phyloP scores from a whole-genome alignment of 352 stramenopile genomes.

The Peronospora belbahrii region DNA sequence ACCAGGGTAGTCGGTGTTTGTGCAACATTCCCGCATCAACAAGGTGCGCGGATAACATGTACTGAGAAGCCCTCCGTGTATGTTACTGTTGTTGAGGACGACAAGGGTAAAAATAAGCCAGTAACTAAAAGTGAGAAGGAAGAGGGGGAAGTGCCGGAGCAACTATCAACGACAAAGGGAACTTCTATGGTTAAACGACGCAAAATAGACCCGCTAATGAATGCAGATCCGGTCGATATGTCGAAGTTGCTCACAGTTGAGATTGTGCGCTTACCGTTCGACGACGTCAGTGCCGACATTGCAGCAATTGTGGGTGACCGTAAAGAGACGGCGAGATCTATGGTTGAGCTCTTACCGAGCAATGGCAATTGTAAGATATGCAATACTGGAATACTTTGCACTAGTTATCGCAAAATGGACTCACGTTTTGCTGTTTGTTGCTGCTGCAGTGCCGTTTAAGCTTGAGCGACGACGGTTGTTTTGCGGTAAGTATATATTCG shows the following conservation, averaged over 20 bases:
- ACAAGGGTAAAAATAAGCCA: slow-evolving; percentile 5
- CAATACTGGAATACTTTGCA: background rate
- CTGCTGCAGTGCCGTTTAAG: slow-evolving; percentile 35
- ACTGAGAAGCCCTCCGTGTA: slow-evolving; percentile 2
- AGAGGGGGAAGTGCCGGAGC: slow-evolving; percentile 23
- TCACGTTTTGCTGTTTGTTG: slow-evolving; percentile 3
- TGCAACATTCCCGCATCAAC: slow-evolving; percentile 8
- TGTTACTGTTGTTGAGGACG: slow-evolving; percentile 10
- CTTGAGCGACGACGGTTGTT: slow-evolving; percentile 46
- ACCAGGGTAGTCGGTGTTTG: slow-evolving; percentile 9
- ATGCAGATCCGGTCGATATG: slow-evolving; percentile 12
- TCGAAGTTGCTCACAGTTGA: slow-evolving; percentile 33
- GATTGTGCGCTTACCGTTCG: slow-evolving; percentile 40
- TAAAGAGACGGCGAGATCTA: slow-evolving; percentile 22
- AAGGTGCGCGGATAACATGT: background rate
- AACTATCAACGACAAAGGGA: slow-evolving; percentile 3
- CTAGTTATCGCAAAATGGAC: background rate
- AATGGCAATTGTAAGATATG: slow-evolving; percentile 25
- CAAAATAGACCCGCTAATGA: slow-evolving; percentile 29
- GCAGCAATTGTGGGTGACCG: slow-evolving; percentile 36
- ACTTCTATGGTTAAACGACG: slow-evolving; percentile 31
- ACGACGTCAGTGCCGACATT: slow-evolving; percentile 54
- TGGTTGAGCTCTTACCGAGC: slow-evolving; percentile 20
- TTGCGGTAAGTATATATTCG: slow-evolving; percentile 68
- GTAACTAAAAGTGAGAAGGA: slow-evolving; percentile 12